Base-by-base conservation (phyloP, 306 rosid genomes). In the Adenanthera pavonina region DNA sequence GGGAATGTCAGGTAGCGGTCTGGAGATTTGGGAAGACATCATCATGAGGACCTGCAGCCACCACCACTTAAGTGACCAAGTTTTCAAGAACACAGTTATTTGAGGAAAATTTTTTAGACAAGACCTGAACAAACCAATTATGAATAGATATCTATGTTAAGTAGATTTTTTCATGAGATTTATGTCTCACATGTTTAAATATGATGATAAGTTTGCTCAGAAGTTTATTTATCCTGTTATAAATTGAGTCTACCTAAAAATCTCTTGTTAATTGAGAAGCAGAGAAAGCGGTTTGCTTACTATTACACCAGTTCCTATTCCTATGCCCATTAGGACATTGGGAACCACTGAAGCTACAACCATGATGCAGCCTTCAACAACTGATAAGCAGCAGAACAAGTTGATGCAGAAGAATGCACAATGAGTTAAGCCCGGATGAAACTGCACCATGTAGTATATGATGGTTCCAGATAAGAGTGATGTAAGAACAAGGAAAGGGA, bases 311-410 rank as follows among this genome's bases (percentile, higher is more conserved):
- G 92, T 89, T 49, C 88, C 93, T 8, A 89, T 83, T 65, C 89
- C 85, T 65, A 89, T 88, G 34, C 95, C 93, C 92, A 86, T 89
- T 3, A 89, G 89, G 65, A 91, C 89, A 82, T 89, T 91, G 19
- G 93, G 95, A 56, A 91, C 93, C 66, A 91, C n/a, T 49, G 95
- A 83, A 25, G 95, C 95, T 35, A 91, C 95, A 82, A 88, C 90
- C 95, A 91, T 89, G 87, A 89, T 77, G 86, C 89, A 89, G 79
- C 90, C 85, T 82, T 91, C 95, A 74, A 85, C 84, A 57, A 86
- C 93, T 54, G 92, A 86, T 59, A 91, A 82, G 85, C 85, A 83
- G 81, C 81, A 71, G 75, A 86, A 88, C 25, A 89, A 81, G 44
- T 89, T 86, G 57, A 89, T 87, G 76, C 86, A 83, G 86, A 88